These are phyloP conservation scores for Boletus tomentosulus DNA, from an alignment of 768 basidiomycete species.

Conservation along the genomic window DNA sequence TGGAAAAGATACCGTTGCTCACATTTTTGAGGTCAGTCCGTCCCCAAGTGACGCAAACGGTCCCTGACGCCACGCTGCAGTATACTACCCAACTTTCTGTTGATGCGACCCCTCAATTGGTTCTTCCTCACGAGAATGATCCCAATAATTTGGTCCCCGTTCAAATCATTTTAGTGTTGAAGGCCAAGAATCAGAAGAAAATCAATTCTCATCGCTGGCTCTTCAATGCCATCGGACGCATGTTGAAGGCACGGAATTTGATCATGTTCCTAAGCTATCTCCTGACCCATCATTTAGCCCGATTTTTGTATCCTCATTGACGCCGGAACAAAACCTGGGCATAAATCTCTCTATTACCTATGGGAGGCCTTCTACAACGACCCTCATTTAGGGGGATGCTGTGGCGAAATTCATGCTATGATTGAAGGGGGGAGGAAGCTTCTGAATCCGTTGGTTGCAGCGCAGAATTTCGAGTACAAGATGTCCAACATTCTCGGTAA, in stretches of 20 bases:
- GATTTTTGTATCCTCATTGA: conserved; percentile 91
- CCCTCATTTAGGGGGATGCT: conserved; percentile 76
- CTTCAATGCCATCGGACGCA: conserved; percentile 88
- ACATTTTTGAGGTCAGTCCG: conserved; percentile 82
- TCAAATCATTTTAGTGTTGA: conserved; percentile 85
- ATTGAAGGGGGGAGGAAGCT: conserved; percentile 89
- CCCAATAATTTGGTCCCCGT: conserved; percentile 92
- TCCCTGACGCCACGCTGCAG: conserved; percentile 36
- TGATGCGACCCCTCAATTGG: conserved; percentile 83
- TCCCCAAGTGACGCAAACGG: neutral
- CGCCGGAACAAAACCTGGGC: conserved; percentile 95
- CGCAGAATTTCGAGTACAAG: conserved; percentile 97
- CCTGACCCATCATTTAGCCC: conserved; percentile 48
- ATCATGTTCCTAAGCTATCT: conserved; percentile 2
- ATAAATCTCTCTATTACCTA: conserved; percentile 92
- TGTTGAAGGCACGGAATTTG: conserved; percentile 54
- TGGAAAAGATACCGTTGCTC: conserved; percentile 84
- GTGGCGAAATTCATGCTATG: conserved; percentile 97
- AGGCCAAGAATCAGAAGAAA: conserved; percentile 94
- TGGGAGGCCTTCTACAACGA: conserved; percentile 92
- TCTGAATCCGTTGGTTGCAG: conserved; percentile 87
- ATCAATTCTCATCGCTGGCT: conserved; percentile 96
- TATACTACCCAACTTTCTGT: conserved; percentile 97
- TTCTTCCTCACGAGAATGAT: conserved; percentile 86
- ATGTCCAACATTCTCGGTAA: conserved; percentile 93